Evolutionary conservation across 108 stramenopile genomes (phyloP), one percentile per base, ranked within the genome.

Genomic region (Cyclotella atomus): DNA sequence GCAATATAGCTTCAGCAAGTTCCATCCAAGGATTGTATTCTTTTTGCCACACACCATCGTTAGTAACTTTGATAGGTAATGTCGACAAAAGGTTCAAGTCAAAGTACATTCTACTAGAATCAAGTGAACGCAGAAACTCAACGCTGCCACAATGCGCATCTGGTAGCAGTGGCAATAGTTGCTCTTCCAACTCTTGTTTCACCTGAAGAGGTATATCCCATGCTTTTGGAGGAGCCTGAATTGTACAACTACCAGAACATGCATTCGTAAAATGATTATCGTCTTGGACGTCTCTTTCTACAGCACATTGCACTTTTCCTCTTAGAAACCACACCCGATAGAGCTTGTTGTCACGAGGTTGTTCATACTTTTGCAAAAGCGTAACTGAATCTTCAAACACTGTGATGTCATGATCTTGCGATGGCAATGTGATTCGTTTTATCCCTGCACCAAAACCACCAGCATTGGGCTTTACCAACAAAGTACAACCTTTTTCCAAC

Each of bases 21-120:
- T 52, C 21, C 21, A 52, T 52, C 52, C 52, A 52, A 23, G 52
- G 52, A 52, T 52, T 23, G 24, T 52, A 52, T 23, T 23, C 21
- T 23, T 9, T 3, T 1, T 52, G 21, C 52, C 52, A 52, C 20
- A 52, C 52, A 52, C 52, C 52, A 21, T 52, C 52, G 10, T 52
- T 23, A 52, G 20, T 52, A 10, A 52, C n/a, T 52, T 52, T 52
- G n/a, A 52, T 1, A 10, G 52, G 52, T 23, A 52, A 52, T n/a
- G 52, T 52, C 52, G 52, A 52, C 52, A 52, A 52, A 52, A 23
- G 52, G 52, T 52, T 52, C 21, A 52, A 52, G 24, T 52, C 52
- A 52, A 52, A 52, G 24, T 52, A 52, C 52, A 52, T 23, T 52
- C 52, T 19, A n/a, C 21, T 23, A 21, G 52, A 52, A 23, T 52